Evolutionary conservation across 768 basidiomycete species (phyloP).

Genomic region (Dentipellis fragilis): DNA sequence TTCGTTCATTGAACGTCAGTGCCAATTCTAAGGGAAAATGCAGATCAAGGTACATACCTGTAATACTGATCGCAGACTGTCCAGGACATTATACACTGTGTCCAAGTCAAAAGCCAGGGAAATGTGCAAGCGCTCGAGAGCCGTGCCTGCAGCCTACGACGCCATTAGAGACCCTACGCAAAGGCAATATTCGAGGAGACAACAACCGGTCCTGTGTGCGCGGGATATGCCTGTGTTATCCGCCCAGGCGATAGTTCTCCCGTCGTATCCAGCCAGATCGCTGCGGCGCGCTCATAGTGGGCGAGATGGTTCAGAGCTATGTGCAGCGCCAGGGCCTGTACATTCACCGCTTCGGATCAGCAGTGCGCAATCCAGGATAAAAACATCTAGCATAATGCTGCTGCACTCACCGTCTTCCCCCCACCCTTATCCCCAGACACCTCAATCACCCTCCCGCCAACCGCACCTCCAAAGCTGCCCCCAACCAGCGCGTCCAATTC

Average conservation of each 20-base stretch:
- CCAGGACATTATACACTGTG: neutral
- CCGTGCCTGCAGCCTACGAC: neutral
- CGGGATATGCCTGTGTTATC: constrained; percentile 24
- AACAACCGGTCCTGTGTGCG: constrained; percentile 17
- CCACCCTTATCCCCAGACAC: constrained; percentile 56
- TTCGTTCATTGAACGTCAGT: too few relatives aligned
- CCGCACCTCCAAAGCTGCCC: constrained; percentile 30
- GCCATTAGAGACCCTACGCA: neutral
- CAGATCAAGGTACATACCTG: neutral
- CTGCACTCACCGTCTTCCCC: constrained; percentile 55
- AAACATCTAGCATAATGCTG: neutral
- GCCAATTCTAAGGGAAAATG: neutral
- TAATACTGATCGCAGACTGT: neutral
- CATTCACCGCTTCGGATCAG: neutral
- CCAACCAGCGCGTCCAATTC: constrained; percentile 43
- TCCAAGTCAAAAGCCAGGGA: neutral
- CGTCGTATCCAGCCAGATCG: constrained; percentile 64
- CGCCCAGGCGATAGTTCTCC: constrained; percentile 54
- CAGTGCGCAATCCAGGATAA: too few relatives aligned
- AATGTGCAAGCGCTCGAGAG: constrained; percentile 1
- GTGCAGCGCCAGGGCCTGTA: constrained; percentile 53
- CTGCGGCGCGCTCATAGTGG: constrained; percentile 24
- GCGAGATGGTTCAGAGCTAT: constrained; percentile 45
- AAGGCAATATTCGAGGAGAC: neutral
- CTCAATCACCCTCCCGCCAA: constrained; percentile 42